Evolutionary conservation across 176 grass and related monocot species (phyloP).

Genomic region (Musa itinerans): DNA sequence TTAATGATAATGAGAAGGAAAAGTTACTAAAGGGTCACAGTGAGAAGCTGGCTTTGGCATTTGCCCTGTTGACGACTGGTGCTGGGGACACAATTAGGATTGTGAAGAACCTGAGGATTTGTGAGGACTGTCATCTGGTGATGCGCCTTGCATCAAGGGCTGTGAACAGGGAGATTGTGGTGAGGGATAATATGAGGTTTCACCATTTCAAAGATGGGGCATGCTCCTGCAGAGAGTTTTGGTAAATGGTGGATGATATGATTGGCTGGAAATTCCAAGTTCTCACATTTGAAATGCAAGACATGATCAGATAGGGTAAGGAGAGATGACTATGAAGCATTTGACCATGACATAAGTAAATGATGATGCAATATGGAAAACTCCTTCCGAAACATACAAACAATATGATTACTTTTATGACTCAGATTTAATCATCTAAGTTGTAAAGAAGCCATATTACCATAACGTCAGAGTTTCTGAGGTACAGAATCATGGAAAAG

Average conservation of each 20-base stretch:
- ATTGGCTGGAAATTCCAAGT: neutral
- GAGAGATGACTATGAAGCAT: too few species aligned
- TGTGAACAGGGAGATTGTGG: slow-evolving; percentile 36
- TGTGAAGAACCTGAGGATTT: slow-evolving; percentile 66
- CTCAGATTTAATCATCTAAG: too few species aligned
- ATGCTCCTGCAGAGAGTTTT: slow-evolving; percentile 61
- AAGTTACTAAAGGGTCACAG: slow-evolving; percentile 53
- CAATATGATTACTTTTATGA: too few species aligned
- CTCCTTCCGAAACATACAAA: too few species aligned
- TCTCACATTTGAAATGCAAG: neutral
- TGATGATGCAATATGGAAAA: too few species aligned
- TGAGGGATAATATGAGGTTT: slow-evolving; percentile 63
- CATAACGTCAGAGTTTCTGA: too few species aligned
- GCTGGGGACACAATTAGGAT: slow-evolving; percentile 46
- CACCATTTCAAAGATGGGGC: slow-evolving; percentile 61
- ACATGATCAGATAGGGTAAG: too few species aligned
- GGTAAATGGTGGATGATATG: slow-evolving; percentile 28
- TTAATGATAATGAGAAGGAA: slow-evolving; percentile 55
- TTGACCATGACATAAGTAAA: too few species aligned
- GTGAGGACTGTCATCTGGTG: slow-evolving; percentile 64
- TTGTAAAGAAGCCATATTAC: too few species aligned
- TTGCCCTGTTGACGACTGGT: slow-evolving; percentile 36
- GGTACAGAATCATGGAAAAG: too few species aligned
- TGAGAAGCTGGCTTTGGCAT: slow-evolving; percentile 61
- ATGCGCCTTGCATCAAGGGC: slow-evolving; percentile 42